Base-by-base conservation (phyloP, 2,329 filamentous ascomycete genomes). In the Trichoderma atroviride region DNA sequence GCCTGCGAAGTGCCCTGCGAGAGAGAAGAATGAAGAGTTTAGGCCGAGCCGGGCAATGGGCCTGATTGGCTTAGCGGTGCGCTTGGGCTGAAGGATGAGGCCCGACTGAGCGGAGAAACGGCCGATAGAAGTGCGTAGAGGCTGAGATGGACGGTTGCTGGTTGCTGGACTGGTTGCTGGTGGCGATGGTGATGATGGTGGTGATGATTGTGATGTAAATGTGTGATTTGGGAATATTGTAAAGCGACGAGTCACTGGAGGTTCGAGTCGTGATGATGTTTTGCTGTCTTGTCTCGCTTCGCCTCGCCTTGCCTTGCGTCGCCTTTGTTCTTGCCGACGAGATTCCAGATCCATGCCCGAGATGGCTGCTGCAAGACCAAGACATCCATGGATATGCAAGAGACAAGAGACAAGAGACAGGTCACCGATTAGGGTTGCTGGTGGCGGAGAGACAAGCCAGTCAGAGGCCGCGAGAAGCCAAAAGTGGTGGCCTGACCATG, bases 31-130 rank as follows among this genome's bases (percentile, higher is more conserved):
- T 4, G 35, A 37, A 40, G 37, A 53, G 59, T 58, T 43, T 63
- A 40, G 33, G 56, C 50, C 29, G 58, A 52, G 56, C 52, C 43
- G 57, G 57, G 43, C 27, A 40, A 40, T n/a, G 50, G 61, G 60
- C 19, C 52, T 69, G 68, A 69, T 71, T 68, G 63, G 53, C 52
- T 53, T 43, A 40, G 35, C 56, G 22, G 24, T 29, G 52, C 35
- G 56, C 52, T 35, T 61, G 64, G 70, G 71, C 71, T 71, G 57
- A 71, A 71, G 69, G 58, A 37, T 72, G 69, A 72, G 71, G 68
- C 63, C 70, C 47, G 63, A 63, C 69, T 10, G 33, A 57, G 55
- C 27, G 61, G 40, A 60, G 40, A 58, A 60, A 68, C 40, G 37
- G 55, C 33, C 33, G 33, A 35, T 13, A 35, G 11, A 35, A 35